Conservation (phyloP, 2,329 filamentous ascomycete genomes). For the Alternaria sp. region DNA sequence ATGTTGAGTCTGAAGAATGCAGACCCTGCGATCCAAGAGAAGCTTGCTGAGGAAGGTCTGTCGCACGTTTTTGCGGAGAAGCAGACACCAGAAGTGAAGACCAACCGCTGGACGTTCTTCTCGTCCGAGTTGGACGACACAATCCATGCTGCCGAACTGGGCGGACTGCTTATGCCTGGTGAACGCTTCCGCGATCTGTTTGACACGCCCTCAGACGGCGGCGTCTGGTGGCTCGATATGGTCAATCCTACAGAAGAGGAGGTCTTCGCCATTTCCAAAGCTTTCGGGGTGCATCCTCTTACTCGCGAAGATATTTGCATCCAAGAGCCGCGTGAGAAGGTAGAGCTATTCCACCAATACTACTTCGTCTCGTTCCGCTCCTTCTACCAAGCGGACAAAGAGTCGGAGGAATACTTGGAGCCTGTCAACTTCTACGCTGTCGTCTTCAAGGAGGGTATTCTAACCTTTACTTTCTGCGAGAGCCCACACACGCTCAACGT, state of each 20-base stretch:
- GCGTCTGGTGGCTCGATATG: slow-evolving; percentile 99
- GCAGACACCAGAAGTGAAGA: slow-evolving; percentile 57
- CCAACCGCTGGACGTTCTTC: slow-evolving; percentile 94
- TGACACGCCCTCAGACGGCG: slow-evolving; percentile 71
- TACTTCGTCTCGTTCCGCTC: slow-evolving; percentile 98
- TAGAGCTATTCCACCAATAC: slow-evolving; percentile 95
- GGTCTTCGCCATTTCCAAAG: slow-evolving; percentile 85
- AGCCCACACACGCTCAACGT: slow-evolving; percentile 90
- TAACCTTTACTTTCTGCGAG: slow-evolving; percentile 92
- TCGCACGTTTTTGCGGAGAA: slow-evolving; percentile 48
- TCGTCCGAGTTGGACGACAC: slow-evolving; percentile 94
- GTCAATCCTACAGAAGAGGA: slow-evolving; percentile 90
- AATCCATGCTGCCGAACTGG: slow-evolving; percentile 87
- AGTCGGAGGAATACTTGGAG: slow-evolving; percentile 83
- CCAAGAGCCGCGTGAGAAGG: slow-evolving; percentile 96
- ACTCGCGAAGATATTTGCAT: slow-evolving; percentile 96
- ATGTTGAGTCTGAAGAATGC: slow-evolving; percentile 40
- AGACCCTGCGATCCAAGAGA: slow-evolving; percentile 54
- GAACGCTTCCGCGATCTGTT: slow-evolving; percentile 92
- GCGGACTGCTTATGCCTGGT: slow-evolving; percentile 85
- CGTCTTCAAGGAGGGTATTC: slow-evolving; percentile 91
- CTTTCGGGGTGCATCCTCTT: slow-evolving; percentile 93
- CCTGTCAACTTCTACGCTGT: slow-evolving; percentile 97
- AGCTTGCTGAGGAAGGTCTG: slow-evolving; percentile 52
- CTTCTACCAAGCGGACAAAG: slow-evolving; percentile 83